Evolutionary conservation across 805 yeast species (phyloP).

Genomic region (Candida railenensis): DNA sequence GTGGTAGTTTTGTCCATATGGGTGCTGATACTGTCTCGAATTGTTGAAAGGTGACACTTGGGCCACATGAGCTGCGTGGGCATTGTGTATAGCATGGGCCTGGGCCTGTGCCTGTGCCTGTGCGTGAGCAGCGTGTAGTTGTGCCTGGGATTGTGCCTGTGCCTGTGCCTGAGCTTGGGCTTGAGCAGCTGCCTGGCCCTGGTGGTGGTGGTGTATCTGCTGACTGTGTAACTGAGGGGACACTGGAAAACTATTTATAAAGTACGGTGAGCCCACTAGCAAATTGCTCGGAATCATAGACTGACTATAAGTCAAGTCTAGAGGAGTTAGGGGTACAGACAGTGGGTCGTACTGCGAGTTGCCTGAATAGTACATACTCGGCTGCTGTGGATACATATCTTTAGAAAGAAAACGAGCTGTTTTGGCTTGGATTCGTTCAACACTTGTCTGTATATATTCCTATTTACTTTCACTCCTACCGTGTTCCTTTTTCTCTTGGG

Average conservation of each 20-base stretch:
- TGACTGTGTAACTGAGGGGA: conserved; percentile 15
- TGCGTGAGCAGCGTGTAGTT: conserved; percentile 9
- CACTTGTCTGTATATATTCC: not conserved
- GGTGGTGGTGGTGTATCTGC: conserved; percentile 12
- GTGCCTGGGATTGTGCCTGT: conserved; percentile 11
- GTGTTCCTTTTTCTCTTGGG: not conserved
- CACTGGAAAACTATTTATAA: conserved; percentile 30
- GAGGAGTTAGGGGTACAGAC: conserved; percentile 40
- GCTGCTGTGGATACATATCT: conserved; percentile 5
- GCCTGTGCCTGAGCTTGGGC: conserved; percentile 12
- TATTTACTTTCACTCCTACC: not conserved
- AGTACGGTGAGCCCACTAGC: conserved; percentile 58
- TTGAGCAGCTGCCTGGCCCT: conserved; percentile 6
- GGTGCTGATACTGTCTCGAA: conserved; percentile 13
- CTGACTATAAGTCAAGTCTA: conserved; percentile 58
- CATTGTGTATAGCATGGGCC: conserved; percentile 6
- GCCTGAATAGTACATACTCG: conserved; percentile 1
- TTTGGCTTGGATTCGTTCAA: not conserved
- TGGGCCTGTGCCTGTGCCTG: conserved; percentile 13
- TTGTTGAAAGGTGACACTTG: conserved; percentile 1
- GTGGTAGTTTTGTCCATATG: conserved; percentile 6
- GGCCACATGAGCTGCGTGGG: not conserved
- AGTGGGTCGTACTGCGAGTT: conserved; percentile 4
- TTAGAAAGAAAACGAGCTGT: not conserved
- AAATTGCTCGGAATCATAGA: conserved; percentile 64